Percentiles rank a stretch among this genome's conserved stretches.
Evolutionary conservation across 352 stramenopile species (phyloP).

Genomic region (Phytophthora macrochlamydospora): DNA sequence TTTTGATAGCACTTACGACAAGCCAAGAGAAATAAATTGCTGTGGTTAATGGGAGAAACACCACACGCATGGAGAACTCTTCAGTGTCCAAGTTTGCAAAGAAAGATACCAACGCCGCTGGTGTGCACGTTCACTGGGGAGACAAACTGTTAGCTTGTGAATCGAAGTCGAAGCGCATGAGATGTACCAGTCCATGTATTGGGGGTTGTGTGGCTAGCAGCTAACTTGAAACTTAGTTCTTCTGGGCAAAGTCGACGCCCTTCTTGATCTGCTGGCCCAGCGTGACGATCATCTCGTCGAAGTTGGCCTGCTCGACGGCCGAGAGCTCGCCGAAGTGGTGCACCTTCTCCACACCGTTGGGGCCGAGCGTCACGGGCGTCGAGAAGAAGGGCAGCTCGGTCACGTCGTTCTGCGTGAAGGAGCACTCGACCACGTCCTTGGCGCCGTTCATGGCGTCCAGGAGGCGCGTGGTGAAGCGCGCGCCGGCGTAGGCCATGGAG

Average conservation of each 20-base stretch:
- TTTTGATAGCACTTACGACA: no score
- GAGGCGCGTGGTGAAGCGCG: slow-evolving; percentile 93
- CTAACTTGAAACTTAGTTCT: slow-evolving; percentile 32
- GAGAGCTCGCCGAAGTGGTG: slow-evolving; percentile 92
- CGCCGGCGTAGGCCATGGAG: slow-evolving; percentile 99
- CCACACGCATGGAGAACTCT: no score
- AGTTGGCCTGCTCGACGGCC: slow-evolving; percentile 84
- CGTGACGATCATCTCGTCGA: slow-evolving; percentile 89
- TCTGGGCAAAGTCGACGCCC: slow-evolving; percentile 87
- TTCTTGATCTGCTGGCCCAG: slow-evolving; percentile 90
- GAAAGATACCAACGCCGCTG: no score
- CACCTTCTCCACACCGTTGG: slow-evolving; percentile 96
- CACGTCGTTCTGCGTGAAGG: slow-evolving; percentile 97
- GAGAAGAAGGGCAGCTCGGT: slow-evolving; percentile 97
- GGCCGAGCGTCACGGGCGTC: slow-evolving; percentile 94
- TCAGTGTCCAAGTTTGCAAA: no score
- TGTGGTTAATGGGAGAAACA: no score
- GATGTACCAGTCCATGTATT: no score
- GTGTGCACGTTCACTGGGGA: no score
- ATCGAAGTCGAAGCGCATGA: no score
- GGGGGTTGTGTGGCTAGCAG: no score
- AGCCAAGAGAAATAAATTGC: no score
- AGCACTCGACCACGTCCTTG: slow-evolving; percentile 96
- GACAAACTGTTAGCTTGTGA: no score
- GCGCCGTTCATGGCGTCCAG: slow-evolving; percentile 95